These are phyloP conservation scores for Calonectria honghensis DNA, from an alignment of 2,329 filamentous ascomycete genomes.

Conservation along the genomic window DNA sequence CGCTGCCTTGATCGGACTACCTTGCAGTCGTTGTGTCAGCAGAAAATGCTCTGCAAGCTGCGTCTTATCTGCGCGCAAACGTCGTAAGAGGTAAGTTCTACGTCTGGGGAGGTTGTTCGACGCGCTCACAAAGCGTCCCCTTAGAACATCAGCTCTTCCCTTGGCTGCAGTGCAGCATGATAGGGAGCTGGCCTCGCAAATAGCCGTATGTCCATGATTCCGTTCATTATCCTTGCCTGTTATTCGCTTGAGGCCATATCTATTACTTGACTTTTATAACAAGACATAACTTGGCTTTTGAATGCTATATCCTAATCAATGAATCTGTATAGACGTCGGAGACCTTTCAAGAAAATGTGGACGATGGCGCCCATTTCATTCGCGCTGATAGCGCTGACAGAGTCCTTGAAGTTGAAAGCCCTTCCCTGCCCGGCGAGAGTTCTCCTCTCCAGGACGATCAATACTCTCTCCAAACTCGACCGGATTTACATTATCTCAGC, in stretches of 20 bases:
- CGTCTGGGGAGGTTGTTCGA: not conserved
- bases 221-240: not conserved
- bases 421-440: not conserved
- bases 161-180: slow-evolving; percentile 33
- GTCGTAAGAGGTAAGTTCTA: slow-evolving; percentile 34
- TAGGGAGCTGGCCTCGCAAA: not conserved
- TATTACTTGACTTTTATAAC: not conserved
- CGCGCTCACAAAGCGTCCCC: not conserved
- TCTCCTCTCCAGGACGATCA: not conserved
- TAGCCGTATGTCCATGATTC: not conserved
- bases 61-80: slow-evolving; percentile 43
- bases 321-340: not conserved
- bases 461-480: not conserved
- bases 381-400: not conserved
- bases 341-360: not conserved
- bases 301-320: not conserved
- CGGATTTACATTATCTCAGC: not conserved
- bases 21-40: slow-evolving; percentile 44
- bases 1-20: slow-evolving; percentile 39
- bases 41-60: slow-evolving; percentile 32
- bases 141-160: not conserved
- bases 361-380: not conserved
- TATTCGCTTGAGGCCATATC: not conserved
- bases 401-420: not conserved
- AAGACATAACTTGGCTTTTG: not conserved